Evolutionary conservation across 2,329 filamentous ascomycete genomes (phyloP).

Genomic region (Exutisphaerella laricina): DNA sequence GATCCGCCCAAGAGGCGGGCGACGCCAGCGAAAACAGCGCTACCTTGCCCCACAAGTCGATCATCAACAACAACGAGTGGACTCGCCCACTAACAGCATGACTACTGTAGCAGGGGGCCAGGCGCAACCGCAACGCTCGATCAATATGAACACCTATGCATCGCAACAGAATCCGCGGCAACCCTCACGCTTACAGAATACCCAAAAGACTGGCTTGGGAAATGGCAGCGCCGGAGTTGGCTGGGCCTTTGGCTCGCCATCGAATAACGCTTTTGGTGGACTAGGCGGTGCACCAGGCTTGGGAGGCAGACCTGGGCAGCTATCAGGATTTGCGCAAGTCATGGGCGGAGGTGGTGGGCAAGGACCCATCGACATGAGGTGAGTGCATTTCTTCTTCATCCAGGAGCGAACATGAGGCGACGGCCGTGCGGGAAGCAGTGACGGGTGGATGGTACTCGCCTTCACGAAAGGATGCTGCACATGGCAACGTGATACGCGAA

Average conservation of each 20-base stretch:
- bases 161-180: slow-evolving; percentile 25
- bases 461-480: background rate
- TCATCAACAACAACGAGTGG: background rate
- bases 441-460: too few relatives aligned
- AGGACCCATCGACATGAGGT: slow-evolving; percentile 34
- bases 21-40: slow-evolving; percentile 3
- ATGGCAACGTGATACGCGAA: too few relatives aligned
- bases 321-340: slow-evolving; percentile 33
- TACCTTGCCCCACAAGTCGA: background rate
- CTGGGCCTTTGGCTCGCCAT: slow-evolving; percentile 54
- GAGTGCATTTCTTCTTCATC: too few relatives aligned
- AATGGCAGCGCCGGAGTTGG: slow-evolving; percentile 43
- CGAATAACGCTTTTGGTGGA: slow-evolving; percentile 38
- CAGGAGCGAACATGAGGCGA: too few relatives aligned
- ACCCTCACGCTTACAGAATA: slow-evolving; percentile 29
- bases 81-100: slow-evolving; percentile 17
- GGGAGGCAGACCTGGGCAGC: slow-evolving; percentile 23
- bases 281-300: slow-evolving; percentile 22
- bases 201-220: slow-evolving; percentile 37
- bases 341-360: slow-evolving; percentile 32
- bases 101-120: slow-evolving; percentile 19
- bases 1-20: too few relatives aligned
- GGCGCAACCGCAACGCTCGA: slow-evolving; percentile 44
- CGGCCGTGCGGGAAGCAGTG: too few relatives aligned
- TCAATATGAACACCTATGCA: slow-evolving; percentile 50